Base-by-base conservation (phyloP, 2,329 filamentous ascomycete species). In the Dryadomyces quercivorus region DNA sequence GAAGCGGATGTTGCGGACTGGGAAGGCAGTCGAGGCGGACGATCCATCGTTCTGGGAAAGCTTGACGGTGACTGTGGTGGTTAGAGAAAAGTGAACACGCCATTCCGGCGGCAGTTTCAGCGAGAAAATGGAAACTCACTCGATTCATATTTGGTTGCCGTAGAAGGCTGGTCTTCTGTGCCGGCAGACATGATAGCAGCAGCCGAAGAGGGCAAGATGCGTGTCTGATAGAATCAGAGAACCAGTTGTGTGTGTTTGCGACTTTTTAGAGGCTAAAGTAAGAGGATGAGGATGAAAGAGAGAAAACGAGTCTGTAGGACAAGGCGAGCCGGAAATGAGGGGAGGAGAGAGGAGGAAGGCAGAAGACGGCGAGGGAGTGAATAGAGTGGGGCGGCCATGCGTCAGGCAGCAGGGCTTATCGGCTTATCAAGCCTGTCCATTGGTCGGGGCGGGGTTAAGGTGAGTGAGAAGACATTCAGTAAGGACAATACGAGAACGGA, bases 1-100 rank as follows among this genome's bases (percentile, higher is more conserved):
- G 15, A 73, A 58, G 2, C 56, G 55, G 49, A 73, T 62, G 31
- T 58, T 59, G 26, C 67, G 67, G 51, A 61, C 51, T 7, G 59
- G 59, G 15, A 62, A 52, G 2, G 52, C 38, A 47, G 56, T 53
- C 31, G 59, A 56, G 36, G 46, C 43, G 50, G 36, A 52, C 13
- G 52, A 40, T n/a, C 42, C 50, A 10, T 54, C 60, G 50, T 55
- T 51, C 1, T 56, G 47, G 2, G 52, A 56, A 26, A 65, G 51
- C 9, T 53, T 59, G 34, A 65, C 54, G 3, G 54, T 57, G 42
- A 64, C 60, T 61, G 53, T 16, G 50, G 7, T 2, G 12, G 53
- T 57, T 31, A 58, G 56, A 4, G 15, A 21, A 44, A 44, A 48
- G 2, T 18, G 44, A 20, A 48, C 43, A 15, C 13, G 15, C 48